Evolutionary conservation across 306 rosid genomes (phyloP).

Genomic region (Coriaria nepalensis): DNA sequence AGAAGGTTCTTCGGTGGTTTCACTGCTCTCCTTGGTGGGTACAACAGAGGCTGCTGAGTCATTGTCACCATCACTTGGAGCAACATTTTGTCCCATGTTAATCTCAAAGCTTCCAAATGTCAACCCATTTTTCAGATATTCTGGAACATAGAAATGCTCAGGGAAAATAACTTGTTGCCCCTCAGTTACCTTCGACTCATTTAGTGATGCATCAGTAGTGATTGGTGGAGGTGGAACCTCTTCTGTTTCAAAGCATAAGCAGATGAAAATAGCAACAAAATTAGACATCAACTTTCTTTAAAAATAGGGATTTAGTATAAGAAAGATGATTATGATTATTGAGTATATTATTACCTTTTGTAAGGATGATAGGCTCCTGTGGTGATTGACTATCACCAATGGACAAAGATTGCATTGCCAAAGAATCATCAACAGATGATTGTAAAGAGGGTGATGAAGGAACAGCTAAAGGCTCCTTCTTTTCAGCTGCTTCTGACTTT

Average conservation of each 20-base stretch:
- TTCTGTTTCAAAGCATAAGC: slow-evolving; percentile 31
- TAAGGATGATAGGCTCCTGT: slow-evolving; percentile 7
- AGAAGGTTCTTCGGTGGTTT: slow-evolving; percentile 29
- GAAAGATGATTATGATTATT: neutral
- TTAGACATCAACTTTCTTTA: neutral
- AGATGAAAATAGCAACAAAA: neutral
- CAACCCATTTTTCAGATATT: slow-evolving; percentile 52
- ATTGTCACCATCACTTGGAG: slow-evolving; percentile 20
- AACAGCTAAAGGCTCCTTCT: slow-evolving; percentile 14
- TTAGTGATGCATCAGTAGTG: slow-evolving; percentile 21
- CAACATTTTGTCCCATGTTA: slow-evolving; percentile 18
- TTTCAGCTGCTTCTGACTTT: slow-evolving; percentile 27
- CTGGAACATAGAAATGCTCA: slow-evolving; percentile 62
- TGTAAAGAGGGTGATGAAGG: slow-evolving; percentile 16
- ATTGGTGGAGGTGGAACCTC: slow-evolving; percentile 26
- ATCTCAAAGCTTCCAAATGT: slow-evolving; percentile 73
- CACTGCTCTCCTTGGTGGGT: slow-evolving; percentile 24
- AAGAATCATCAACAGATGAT: slow-evolving; percentile 22
- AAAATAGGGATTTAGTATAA: neutral
- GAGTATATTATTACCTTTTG: slow-evolving; percentile 10
- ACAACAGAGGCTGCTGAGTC: slow-evolving; percentile 17
- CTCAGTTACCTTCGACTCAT: slow-evolving; percentile 20
- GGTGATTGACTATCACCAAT: slow-evolving; percentile 19
- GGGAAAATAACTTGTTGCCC: slow-evolving; percentile 62
- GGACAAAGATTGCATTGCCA: slow-evolving; percentile 21